Base-by-base conservation (phyloP, 192 early-diverging fungal genomes). In the Gamsiella multidivaricata region DNA sequence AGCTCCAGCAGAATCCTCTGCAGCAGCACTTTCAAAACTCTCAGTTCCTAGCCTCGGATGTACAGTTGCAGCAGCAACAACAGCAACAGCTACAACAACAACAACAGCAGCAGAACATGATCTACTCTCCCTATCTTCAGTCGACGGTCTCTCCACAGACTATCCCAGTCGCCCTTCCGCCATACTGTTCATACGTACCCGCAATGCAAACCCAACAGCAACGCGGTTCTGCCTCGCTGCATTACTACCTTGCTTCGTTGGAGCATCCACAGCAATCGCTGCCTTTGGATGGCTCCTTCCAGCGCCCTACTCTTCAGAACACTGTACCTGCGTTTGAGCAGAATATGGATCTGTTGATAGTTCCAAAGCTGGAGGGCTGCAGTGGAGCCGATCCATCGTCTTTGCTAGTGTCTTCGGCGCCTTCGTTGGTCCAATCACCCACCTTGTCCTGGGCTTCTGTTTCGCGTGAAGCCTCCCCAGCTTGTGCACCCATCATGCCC, bases 391-490 rank as follows among this genome's bases (percentile, higher is more conserved):
- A 3, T 33, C 29, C 17, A 5, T 15, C 17, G 15, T 37, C 32
- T 23, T 22, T 54, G 53, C 8, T 36, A 18, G 18, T 22, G 17
- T 59, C 64, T 4, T 41, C 66, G 0, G 33, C 36, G 5, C 0
- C 47, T 1, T 32, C 67, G 11, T 20, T 51, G 37, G 49, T 34
- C 25, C 32, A 47, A 20, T 75, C 71, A 1, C 62, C 62, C 1
- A 50, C 43, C 11, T n/a, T 50, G 47, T 65, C 70, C 11, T 60
- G 69, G 69, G 36, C 28, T 0, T 65, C 62, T 5, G 20, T 37
- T 22, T 65, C 70, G 4, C 61, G 61, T 31, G 51, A 56, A 23
- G 37, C n/a, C 15, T 65, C 65, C 6, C 51, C 52, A 12, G 43
- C 51, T 4, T 14, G 11, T n/a, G 22, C 34, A 22, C 29, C 39